phyloP scores from a whole-genome alignment of 768 basidiomycete species.

The Crepidotus variabilis region DNA sequence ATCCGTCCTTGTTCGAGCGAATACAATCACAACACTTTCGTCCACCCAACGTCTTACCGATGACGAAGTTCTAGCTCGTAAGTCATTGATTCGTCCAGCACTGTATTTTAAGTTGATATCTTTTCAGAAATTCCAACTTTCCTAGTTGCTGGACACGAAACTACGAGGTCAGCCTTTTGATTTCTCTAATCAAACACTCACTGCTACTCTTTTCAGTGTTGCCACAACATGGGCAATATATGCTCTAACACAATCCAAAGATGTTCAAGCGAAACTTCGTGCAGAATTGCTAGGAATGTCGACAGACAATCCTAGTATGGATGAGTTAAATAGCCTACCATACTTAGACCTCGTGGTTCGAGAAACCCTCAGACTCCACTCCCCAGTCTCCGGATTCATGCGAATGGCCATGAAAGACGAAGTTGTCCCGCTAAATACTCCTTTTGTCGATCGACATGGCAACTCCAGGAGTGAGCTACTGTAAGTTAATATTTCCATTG shows the following conservation, averaged over 20 bases:
- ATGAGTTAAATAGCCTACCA: constrained; percentile 58
- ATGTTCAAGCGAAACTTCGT: constrained; percentile 52
- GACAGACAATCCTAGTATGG: constrained; percentile 64
- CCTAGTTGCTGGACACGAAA: constrained; percentile 57
- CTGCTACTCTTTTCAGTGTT: constrained; percentile 41
- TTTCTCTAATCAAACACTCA: constrained; percentile 32
- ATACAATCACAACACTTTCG: constrained; percentile 57
- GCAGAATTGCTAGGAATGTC: constrained; percentile 49
- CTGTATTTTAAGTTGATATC: not conserved
- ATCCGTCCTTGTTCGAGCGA: constrained; percentile 58
- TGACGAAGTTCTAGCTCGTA: constrained; percentile 55
- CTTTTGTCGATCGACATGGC: constrained; percentile 39
- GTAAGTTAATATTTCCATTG: constrained; percentile 5
- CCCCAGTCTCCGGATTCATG: constrained; percentile 42
- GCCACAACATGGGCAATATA: constrained; percentile 58
- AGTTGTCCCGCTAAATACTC: constrained; percentile 43
- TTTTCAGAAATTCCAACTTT: constrained; percentile 56
- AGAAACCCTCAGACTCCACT: constrained; percentile 54
- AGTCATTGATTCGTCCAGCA: constrained; percentile 28
- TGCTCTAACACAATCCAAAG: constrained; percentile 43
- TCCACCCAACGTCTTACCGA: constrained; percentile 55
- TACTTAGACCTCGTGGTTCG: constrained; percentile 68
- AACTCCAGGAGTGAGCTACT: constrained; percentile 34
- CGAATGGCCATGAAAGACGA: constrained; percentile 51
- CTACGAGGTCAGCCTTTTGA: constrained; percentile 41